Base-by-base conservation (phyloP, 2,329 filamentous ascomycete genomes). In the Fonsecaea nubica region DNA sequence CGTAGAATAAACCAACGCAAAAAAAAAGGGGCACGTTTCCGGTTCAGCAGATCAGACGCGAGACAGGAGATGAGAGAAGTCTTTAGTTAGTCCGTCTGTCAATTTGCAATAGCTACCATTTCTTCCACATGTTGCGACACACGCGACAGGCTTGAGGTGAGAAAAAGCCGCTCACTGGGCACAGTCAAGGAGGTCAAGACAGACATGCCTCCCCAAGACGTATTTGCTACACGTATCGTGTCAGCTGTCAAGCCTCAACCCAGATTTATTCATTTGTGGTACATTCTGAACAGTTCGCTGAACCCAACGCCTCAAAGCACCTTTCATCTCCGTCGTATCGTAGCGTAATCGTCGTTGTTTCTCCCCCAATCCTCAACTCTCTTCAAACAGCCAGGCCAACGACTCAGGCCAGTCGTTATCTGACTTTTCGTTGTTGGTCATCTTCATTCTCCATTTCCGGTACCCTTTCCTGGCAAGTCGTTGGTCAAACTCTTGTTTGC, bases 401-500 rank as follows among this genome's bases (percentile, higher is more conserved):
- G 45, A 36, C 5, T 57, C 60, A 33, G 52, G 30, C 55, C 59
- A 25, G 13, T 35, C 33, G 32, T 50, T 36, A 13, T 45, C n/a
- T 4, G 35, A 48, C 45, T n/a, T 55, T 8, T 36, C 32, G n/a
- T 18, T 42, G 38, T 30, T 40, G 52, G 21, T 54, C 25, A 18
- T 12, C 10, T 50, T 48, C 50, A 33, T 36, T 35, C 55, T 21
- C 38, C 52, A 50, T 50, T 25, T 63, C 18, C 53, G 63, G 12
- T 61, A 36, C 18, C 57, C 52, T 56, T 56, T 66, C 45, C 62
- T 64, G 13, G 54, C 55, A 25, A 55, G 62, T 52, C 67, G 45
- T 18, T 48, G 45, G 9, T 65, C 40, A 33, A 60, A 59, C 12
- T 71, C 66, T 18, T 53, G 10, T 48, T 62, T 66, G 32, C 69